Evolutionary conservation across 2,329 filamentous ascomycete genomes (phyloP), one percentile per base, ranked within the genome.

Genomic region (Colletotrichum sp.): DNA sequence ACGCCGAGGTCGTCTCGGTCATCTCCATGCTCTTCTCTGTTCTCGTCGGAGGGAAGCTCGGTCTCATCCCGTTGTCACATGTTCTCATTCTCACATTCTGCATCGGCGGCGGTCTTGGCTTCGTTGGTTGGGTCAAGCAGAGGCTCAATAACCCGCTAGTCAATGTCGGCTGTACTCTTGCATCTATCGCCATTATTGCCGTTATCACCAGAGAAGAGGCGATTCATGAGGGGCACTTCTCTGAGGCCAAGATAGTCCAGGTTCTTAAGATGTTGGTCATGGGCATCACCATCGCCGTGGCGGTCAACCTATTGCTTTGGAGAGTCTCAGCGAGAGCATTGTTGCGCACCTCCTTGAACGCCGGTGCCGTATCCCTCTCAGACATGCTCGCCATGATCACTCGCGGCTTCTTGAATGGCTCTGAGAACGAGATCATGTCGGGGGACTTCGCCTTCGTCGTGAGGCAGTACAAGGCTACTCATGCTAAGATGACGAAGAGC

Each of bases 121-220:
- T 98, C 78, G 90, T 98, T 32, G 96, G 94, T 58, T 97, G 95
- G 95, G 91, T 94, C 71, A 97, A 97, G 84, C 94, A 96, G 82
- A 93, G 88, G 79, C 89, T 95, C 76, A 94, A 94, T 76, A 93
- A 94, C 79, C 94, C 95, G 8, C 86, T 97, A 71, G 95, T 97
- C 77, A 96, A 96, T 81, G 94, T 96, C 43, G 95, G 94, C 64
- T 95, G 94, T 79, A 98, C 96, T 36, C 88, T 98, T 78, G 92
- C 96, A 8, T 96, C 95, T 38, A 92, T 98, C 73, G 95, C 95
- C 66, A 94, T 97, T 77, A 98, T 98, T 81, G 96, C 94, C 4
- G 92, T 98, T 61, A 87, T 98, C 77, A 98, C 96, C 13, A 98
- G 97, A 84, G 96, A 98, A 84, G 96, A 95, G 66, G 93, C 95